Evolutionary conservation across 2,329 filamentous ascomycete species (phyloP), one percentile per base, ranked within the genome.

Genomic region (Periconia sp.): DNA sequence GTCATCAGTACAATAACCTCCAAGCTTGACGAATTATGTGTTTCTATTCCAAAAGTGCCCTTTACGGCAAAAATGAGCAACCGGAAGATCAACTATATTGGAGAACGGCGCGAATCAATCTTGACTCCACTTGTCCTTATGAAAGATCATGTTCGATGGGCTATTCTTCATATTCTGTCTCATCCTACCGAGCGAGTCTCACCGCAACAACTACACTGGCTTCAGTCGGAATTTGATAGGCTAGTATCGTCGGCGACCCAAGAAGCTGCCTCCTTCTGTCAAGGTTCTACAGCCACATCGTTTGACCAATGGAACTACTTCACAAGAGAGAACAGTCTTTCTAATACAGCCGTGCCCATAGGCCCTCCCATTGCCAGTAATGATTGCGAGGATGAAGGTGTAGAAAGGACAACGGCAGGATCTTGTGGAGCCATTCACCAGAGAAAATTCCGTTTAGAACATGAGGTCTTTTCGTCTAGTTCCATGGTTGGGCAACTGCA

Each of bases 231-330:
- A 42, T 30, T 42, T 24, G 22, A 36, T 19, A 29, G 7, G 6
- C 39, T 42, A 8, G 32, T 42, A 13, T 35, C 39, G 16, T 42
- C 39, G 10, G 39, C 39, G 16, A 21, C 23, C 7, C 39, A 42
- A 42, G 39, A 42, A 36, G 23, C 32, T 15, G 39, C 31, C 7
- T n/a, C 32, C 15, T 28, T 21, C 25, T 38, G 8, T 29, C 39
- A 11, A 18, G 39, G 23, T 16, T 47, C 33, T 24, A 41, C 32
- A 30, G 33, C 33, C 26, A 47, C 25, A 37, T 17, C 39, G n/a
- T 22, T 42, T 28, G 39, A 42, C 23, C 15, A 3, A 10, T 42
- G 31, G 39, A 22, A 22, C 11, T 36, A 36, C 31, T 28, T 13
- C 22, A 5, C n/a, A 15, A 18, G 32, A 16, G 15, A 12, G n/a